phyloP scores from a whole-genome alignment of 1,284 basidiomycete species.

The Microbotryum violaceum region DNA sequence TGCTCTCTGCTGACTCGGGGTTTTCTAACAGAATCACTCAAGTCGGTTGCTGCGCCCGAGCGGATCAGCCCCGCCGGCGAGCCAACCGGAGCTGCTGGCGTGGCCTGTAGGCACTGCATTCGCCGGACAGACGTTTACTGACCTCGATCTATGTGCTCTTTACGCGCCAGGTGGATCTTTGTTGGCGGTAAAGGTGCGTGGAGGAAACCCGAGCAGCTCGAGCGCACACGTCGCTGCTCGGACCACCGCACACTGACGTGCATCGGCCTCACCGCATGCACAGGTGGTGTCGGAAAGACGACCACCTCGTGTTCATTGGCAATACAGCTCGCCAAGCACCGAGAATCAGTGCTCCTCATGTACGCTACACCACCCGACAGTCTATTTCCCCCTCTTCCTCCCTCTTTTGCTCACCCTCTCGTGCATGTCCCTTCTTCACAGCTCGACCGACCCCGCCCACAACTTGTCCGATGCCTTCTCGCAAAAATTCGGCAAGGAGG shows the following conservation, averaged over 20 bases:
- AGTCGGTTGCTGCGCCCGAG: neutral
- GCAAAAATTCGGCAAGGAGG: slow-evolving; percentile 98
- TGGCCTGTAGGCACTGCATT: too few species aligned
- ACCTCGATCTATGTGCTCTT: neutral
- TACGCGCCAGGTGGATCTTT: slow-evolving; percentile 36
- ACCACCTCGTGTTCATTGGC: slow-evolving; percentile 91
- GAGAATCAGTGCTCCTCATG: slow-evolving; percentile 91
- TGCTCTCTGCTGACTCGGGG: neutral
- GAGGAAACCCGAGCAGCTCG: neutral
- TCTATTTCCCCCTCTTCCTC: neutral
- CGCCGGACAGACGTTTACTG: too few species aligned
- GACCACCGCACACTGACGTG: neutral
- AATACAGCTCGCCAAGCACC: slow-evolving; percentile 77
- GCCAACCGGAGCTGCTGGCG: neutral
- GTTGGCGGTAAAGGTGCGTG: slow-evolving; percentile 32
- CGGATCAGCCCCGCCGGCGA: neutral
- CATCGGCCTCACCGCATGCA: neutral
- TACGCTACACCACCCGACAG: slow-evolving; percentile 45
- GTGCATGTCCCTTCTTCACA: slow-evolving; percentile 38
- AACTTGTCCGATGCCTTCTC: slow-evolving; percentile 98
- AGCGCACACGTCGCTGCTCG: neutral
- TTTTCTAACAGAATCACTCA: slow-evolving; percentile 12
- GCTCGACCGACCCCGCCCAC: slow-evolving; percentile 97
- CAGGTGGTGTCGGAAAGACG: slow-evolving; percentile 64
- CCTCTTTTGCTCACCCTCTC: neutral